Conservation (phyloP, 345 rosid species). For the Anacardium occidentale region DNA sequence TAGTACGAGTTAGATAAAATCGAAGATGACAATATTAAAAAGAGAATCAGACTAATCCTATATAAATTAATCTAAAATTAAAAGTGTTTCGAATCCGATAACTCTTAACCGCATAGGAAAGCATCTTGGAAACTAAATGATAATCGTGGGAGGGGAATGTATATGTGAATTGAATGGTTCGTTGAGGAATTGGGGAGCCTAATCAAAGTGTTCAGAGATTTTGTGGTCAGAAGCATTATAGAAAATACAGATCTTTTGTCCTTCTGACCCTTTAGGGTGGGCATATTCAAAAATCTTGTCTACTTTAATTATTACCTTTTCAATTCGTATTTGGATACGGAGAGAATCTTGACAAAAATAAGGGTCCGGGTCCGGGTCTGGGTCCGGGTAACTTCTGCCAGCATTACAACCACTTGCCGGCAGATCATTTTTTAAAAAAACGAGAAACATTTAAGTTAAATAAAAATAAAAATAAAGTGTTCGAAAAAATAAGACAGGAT, state of each 20-base stretch:
- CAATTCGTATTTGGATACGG: not conserved
- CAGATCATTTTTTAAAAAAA: not conserved
- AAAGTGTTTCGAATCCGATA: no score
- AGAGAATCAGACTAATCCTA: no score
- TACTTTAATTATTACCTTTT: conserved; percentile 9
- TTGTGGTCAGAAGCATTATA: not conserved
- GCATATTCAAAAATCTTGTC: not conserved
- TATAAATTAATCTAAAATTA: no score
- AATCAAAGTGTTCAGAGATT: not conserved
- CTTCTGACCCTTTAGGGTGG: not conserved
- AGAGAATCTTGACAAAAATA: conserved; percentile 7
- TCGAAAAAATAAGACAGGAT: no score
- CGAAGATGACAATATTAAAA: no score
- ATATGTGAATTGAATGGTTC: not conserved
- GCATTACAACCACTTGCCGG: not conserved
- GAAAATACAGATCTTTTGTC: not conserved
- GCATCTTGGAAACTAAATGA: no score
- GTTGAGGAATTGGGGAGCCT: not conserved
- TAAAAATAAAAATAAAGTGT: no score
- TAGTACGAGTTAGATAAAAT: no score
- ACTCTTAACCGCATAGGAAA: no score
- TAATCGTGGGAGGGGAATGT: no score
- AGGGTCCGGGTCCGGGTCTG: not conserved
- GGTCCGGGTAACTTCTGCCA: not conserved
- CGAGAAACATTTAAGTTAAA: no score